A percentile compares a stretch with the other conserved stretches of the same genome.
Evolutionary conservation across 441 rosid species (phyloP).

Genomic region (Flueggea neowawraea): DNA sequence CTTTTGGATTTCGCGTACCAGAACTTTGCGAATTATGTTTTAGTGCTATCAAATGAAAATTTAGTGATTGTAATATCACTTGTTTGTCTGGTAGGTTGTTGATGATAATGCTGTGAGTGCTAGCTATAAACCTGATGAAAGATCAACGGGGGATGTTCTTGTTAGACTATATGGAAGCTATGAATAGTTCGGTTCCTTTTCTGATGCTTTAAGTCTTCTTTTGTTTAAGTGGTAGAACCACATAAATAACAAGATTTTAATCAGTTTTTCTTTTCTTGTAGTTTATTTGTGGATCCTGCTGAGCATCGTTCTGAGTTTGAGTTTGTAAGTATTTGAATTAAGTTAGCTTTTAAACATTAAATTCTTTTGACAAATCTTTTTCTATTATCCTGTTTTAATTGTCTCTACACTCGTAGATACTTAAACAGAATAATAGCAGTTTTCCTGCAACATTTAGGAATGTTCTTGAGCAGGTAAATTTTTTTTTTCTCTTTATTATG

Average conservation of each 20-base stretch:
- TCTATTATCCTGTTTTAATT: neutral
- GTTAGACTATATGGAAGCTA: constrained; percentile 61
- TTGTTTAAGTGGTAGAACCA: neutral
- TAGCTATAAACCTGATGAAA: constrained; percentile 24
- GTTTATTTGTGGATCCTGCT: constrained; percentile 40
- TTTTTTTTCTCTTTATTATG: constrained; percentile 5
- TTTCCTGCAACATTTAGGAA: constrained; percentile 30
- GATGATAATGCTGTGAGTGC: constrained; percentile 25
- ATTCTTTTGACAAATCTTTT: no score
- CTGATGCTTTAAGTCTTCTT: neutral
- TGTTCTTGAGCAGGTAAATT: constrained; percentile 43
- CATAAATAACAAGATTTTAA: neutral
- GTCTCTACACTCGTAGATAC: constrained; percentile 22
- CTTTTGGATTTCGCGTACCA: no score
- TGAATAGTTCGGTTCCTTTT: constrained; percentile 34
- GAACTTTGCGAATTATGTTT: neutral
- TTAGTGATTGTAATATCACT: constrained; percentile 8
- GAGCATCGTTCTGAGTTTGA: constrained; percentile 38
- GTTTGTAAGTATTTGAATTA: constrained; percentile 27
- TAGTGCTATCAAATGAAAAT: neutral
- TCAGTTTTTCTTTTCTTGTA: constrained; percentile 17
- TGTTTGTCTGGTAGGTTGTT: constrained; percentile 36
- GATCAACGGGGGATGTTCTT: constrained; percentile 30
- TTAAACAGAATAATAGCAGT: constrained; percentile 33
- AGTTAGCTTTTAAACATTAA: no score